These are phyloP conservation scores for Phialocephala subalpina DNA, from an alignment of 2,329 filamentous ascomycete genomes.

Conservation along the genomic window DNA sequence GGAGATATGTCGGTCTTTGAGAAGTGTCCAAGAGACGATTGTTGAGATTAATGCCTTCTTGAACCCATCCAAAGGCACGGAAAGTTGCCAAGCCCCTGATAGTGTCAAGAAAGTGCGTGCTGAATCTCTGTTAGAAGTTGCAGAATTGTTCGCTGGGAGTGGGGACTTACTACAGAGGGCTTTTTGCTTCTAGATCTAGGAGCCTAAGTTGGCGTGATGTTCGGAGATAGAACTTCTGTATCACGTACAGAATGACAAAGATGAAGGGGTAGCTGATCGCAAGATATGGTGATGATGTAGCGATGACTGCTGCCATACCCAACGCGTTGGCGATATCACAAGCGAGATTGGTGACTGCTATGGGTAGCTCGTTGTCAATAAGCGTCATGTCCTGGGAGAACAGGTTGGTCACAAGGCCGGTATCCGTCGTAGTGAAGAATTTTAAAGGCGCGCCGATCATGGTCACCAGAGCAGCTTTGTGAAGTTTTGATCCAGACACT, in stretches of 20 bases:
- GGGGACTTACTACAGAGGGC: slow-evolving; percentile 49
- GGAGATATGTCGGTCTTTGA: slow-evolving; percentile 64
- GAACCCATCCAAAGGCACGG: slow-evolving; percentile 55
- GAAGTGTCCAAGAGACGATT: slow-evolving; percentile 58
- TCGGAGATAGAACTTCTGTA: slow-evolving; percentile 53
- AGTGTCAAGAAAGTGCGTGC: slow-evolving; percentile 53
- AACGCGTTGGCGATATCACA: slow-evolving; percentile 3
- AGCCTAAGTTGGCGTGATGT: slow-evolving; percentile 57
- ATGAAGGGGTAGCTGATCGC: slow-evolving; percentile 24
- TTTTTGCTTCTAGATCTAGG: slow-evolving; percentile 52
- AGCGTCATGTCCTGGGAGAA: slow-evolving; percentile 38
- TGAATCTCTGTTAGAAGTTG: neutral
- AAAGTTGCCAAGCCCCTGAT: slow-evolving; percentile 53
- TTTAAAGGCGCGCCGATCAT: slow-evolving; percentile 28
- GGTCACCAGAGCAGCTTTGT: slow-evolving; percentile 35
- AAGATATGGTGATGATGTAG: slow-evolving; percentile 3
- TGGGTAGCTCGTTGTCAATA: slow-evolving; percentile 39
- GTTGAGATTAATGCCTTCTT: slow-evolving; percentile 42
- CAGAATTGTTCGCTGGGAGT: neutral
- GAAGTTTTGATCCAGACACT: slow-evolving; percentile 37
- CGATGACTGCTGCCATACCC: slow-evolving; percentile 18
- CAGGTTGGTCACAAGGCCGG: slow-evolving; percentile 34
- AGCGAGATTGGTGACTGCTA: slow-evolving; percentile 20
- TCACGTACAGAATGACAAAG: slow-evolving; percentile 13
- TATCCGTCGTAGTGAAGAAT: slow-evolving; percentile 33